phyloP scores from a whole-genome alignment of 2,329 filamentous ascomycete genomes.

The Nannizziopsis barbatae region DNA sequence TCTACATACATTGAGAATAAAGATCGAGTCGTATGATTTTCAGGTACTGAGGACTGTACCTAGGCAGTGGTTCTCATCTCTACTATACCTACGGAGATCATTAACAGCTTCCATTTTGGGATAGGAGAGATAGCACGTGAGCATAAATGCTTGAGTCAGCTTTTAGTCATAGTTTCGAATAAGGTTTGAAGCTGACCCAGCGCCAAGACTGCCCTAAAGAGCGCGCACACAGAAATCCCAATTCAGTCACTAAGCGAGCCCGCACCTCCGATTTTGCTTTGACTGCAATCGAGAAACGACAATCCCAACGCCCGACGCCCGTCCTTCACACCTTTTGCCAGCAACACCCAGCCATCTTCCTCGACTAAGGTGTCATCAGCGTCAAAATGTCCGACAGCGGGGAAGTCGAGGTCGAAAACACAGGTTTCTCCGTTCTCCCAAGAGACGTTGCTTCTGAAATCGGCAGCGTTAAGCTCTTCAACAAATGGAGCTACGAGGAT shows the following conservation, averaged over 20 bases:
- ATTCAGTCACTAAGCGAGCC: slow-evolving; percentile 31
- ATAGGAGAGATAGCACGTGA: slow-evolving; percentile 3
- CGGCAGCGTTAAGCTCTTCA: slow-evolving; percentile 92
- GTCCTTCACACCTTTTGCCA: slow-evolving; percentile 17
- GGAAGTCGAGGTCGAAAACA: slow-evolving; percentile 84
- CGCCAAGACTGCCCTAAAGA: slow-evolving; percentile 25
- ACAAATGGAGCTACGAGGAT: slow-evolving; percentile 98
- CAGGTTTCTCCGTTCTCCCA: slow-evolving; percentile 70
- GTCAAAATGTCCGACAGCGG: slow-evolving; percentile 82
- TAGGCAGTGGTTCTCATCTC: too few species aligned
- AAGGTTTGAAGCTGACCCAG: slow-evolving; percentile 13
- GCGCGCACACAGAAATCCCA: slow-evolving; percentile 24
- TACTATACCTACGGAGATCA: too few species aligned
- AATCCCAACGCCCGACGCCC: slow-evolving; percentile 23
- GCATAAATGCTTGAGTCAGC: not conserved
- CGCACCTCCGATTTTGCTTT: slow-evolving; percentile 32
- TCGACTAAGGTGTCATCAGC: slow-evolving; percentile 30
- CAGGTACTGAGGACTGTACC: too few species aligned
- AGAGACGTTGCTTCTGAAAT: slow-evolving; percentile 85
- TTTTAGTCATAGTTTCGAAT: slow-evolving; percentile 13
- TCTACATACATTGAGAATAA: too few species aligned
- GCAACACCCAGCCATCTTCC: slow-evolving; percentile 27
- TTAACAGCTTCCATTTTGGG: not conserved
- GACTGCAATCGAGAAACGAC: slow-evolving; percentile 24
- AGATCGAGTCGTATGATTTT: too few species aligned